phyloP scores from a whole-genome alignment of 2,329 filamentous ascomycete genomes.

The Pseudogymnoascus sp. region DNA sequence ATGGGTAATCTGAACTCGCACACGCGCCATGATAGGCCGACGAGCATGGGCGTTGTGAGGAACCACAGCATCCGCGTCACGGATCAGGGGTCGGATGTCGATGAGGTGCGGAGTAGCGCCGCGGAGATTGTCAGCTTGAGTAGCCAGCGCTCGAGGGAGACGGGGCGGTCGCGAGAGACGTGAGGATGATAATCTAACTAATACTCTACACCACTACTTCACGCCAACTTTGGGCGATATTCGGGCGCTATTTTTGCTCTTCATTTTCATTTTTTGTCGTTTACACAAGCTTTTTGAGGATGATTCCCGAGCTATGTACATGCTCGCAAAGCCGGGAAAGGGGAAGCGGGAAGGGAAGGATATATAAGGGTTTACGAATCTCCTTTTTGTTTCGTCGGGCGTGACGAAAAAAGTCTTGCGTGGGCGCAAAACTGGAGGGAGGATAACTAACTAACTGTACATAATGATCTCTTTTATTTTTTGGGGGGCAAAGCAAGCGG shows the following conservation, averaged over 20 bases:
- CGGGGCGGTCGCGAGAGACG: not conserved
- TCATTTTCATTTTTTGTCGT: not conserved
- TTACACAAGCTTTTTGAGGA: too few relatives aligned
- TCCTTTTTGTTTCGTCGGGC: not conserved
- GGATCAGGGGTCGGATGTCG: not conserved
- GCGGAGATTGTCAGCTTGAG: conserved; percentile 1
- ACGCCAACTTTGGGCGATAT: too few relatives aligned
- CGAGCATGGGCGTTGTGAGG: conserved; percentile 49
- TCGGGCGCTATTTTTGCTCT: not conserved
- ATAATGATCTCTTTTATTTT: not conserved
- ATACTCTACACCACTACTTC: not conserved
- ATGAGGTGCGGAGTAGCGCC: not conserved
- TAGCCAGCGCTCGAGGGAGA: not conserved
- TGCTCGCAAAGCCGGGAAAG: not conserved
- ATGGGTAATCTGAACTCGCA: conserved; percentile 17
- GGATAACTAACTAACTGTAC: not conserved
- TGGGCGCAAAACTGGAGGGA: not conserved
- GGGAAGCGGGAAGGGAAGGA: not conserved
- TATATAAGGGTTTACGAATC: not conserved
- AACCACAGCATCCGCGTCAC: conserved; percentile 44
- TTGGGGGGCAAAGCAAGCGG: not conserved
- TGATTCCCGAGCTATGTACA: too few relatives aligned
- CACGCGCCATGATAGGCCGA: conserved; percentile 40
- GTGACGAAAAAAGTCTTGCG: not conserved
- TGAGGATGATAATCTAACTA: not conserved